Base-by-base conservation (phyloP, 2,329 filamentous ascomycete species). In the Chrysosphaeria jannelii region DNA sequence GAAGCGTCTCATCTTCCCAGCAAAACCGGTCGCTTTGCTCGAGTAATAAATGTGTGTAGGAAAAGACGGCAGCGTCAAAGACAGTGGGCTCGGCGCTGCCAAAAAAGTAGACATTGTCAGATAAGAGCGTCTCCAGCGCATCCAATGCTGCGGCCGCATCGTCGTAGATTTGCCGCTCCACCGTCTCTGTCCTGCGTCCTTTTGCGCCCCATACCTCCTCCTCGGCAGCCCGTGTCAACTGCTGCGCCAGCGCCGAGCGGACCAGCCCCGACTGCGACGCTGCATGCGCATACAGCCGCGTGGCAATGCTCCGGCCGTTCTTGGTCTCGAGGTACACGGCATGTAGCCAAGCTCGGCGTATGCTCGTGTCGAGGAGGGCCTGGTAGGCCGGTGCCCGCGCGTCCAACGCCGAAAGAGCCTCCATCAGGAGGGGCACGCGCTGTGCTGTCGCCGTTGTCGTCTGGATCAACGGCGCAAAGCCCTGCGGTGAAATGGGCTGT, bases 331-430 rank as follows among this genome's bases (percentile, higher is more conserved):
- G 50, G 49, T 93, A 93, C 28, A 93, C 52, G 21, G 65, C 53
- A 42, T 81, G 70, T 7, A 93, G 59, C 76, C 78, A 93, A 28
- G 79, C 79, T 42, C 67, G 68, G 31, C 79, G 68, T 51, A 97
- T 59, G 28, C 57, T 53, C 35, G 66, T 55, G 32, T 79, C 69
- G 10, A 90, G 46, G 9, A 93, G 56, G 21, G 76, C 60, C 28
- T 65, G 50, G 47, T 89, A 90, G 29, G 70, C 69, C 35, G 78
- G 67, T 29, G 69, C 53, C 29, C 61, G 57, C 19, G 44, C 37
- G 24, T 45, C 42, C 25, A 8, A 7, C 23, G 20, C 9, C 19
- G 15, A n/a, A 17, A 28, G 17, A 18, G 19, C 15, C 10, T 22
- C 12, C 16, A 18, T 18, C 16, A 14, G 6, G 23, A 17, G 15